phyloP scores from a whole-genome alignment of 23 red algal species.

The Chondrus crispus region DNA sequence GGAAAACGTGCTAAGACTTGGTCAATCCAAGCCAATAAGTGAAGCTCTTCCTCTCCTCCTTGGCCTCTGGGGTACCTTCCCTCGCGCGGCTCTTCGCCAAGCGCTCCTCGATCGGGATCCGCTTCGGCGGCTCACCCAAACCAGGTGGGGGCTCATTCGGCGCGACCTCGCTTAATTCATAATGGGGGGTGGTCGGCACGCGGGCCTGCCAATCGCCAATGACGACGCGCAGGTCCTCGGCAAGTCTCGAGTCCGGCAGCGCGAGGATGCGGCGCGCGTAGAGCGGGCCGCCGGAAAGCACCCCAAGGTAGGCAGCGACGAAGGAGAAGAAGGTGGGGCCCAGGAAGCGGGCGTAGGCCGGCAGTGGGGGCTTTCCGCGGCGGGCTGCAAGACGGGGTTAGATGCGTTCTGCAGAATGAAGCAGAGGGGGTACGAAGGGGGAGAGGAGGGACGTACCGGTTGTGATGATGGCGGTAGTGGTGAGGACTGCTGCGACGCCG shows the following conservation, averaged over 20 bases:
- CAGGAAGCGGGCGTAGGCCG: constrained; percentile 9
- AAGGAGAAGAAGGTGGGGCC: constrained; percentile 36
- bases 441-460: not conserved
- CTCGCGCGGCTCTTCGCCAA: too few relatives aligned
- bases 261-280: constrained; percentile 44
- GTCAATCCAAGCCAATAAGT: not conserved
- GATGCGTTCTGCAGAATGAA: not conserved
- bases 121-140: too few relatives aligned
- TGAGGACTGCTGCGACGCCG: constrained; percentile 38
- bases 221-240: constrained; percentile 39
- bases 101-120: too few relatives aligned
- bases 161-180: too few relatives aligned
- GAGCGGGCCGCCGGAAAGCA: constrained; percentile 36
- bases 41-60: not conserved
- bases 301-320: constrained; percentile 38
- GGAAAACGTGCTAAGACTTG: not conserved
- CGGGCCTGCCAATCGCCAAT: constrained; percentile 58
- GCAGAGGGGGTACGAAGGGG: not conserved
- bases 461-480: not conserved
- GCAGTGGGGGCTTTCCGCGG: constrained; percentile 31
- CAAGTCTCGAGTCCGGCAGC: constrained; percentile 39
- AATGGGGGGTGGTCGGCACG: constrained; percentile 1
- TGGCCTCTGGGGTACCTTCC: too few relatives aligned
- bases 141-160: too few relatives aligned
- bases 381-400: not conserved